Evolutionary conservation across 2,329 filamentous ascomycete species (phyloP).

Genomic region (Neonectria magnoliae): DNA sequence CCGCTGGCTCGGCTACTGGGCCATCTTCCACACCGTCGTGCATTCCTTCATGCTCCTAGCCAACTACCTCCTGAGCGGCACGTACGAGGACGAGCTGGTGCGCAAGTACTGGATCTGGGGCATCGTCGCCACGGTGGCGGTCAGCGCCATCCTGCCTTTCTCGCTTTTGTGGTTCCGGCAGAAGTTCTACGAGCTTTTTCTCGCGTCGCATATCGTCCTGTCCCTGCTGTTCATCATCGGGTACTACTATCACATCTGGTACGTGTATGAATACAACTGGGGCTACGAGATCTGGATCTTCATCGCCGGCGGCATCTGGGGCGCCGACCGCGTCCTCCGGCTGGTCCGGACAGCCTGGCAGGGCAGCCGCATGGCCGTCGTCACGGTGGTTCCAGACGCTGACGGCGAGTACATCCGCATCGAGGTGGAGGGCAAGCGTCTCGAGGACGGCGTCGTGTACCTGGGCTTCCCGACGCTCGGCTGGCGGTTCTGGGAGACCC

Average conservation of each 20-base stretch:
- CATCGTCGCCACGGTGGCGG: slow-evolving; percentile 45
- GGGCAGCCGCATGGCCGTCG: slow-evolving; percentile 36
- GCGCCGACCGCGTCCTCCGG: slow-evolving; percentile 42
- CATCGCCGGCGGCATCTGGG: slow-evolving; percentile 47
- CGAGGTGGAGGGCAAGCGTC: slow-evolving; percentile 37
- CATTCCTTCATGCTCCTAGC: slow-evolving; percentile 47
- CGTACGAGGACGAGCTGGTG: slow-evolving; percentile 39
- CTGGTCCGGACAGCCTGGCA: slow-evolving; percentile 37
- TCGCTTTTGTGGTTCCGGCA: slow-evolving; percentile 44
- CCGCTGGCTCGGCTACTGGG: slow-evolving; percentile 66
- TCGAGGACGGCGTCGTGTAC: slow-evolving; percentile 45
- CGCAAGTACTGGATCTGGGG: slow-evolving; percentile 49
- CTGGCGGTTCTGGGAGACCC: slow-evolving; percentile 51
- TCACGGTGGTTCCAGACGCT: slow-evolving; percentile 38
- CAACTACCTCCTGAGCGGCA: slow-evolving; percentile 39
- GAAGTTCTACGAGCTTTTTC: slow-evolving; percentile 48
- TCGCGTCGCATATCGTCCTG: slow-evolving; percentile 46
- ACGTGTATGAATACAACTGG: slow-evolving; percentile 47
- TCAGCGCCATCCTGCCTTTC: slow-evolving; percentile 38
- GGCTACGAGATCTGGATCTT: slow-evolving; percentile 52
- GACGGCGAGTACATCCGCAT: slow-evolving; percentile 47
- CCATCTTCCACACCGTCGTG: slow-evolving; percentile 81
- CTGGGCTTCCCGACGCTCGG: slow-evolving; percentile 48
- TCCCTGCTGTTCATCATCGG: slow-evolving; percentile 46
- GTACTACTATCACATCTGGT: slow-evolving; percentile 51